phyloP scores from a whole-genome alignment of 345 rosid species.

The Turnera subulata region DNA sequence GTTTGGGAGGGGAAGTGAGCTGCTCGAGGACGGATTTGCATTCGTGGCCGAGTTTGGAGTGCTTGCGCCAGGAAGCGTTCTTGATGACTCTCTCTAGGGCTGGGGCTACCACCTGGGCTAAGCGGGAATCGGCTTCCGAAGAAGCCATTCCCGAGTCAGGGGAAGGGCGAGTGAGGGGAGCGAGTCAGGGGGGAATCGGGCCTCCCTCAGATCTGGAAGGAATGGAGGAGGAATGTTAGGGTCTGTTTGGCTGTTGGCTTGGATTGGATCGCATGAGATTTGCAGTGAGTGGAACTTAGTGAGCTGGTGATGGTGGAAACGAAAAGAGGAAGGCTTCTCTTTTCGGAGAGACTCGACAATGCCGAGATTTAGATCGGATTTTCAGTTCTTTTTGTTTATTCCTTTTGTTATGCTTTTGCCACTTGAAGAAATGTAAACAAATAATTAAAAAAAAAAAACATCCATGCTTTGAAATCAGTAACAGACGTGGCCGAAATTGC shows the following conservation, averaged over 20 bases:
- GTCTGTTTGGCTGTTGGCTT: background rate
- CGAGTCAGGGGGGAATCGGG: slow-evolving; percentile 11
- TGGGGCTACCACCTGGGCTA: slow-evolving; percentile 64
- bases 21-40: slow-evolving; percentile 83
- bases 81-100: slow-evolving; percentile 83
- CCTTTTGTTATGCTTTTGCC: no score
- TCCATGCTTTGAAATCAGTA: slow-evolving; percentile 21
- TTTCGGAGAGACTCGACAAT: background rate
- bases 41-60: slow-evolving; percentile 89
- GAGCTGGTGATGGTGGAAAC: background rate
- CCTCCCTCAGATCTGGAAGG: slow-evolving; percentile 35
- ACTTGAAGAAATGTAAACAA: no score
- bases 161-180: slow-evolving; percentile 20
- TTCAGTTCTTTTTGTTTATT: slow-evolving; percentile 6
- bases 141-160: slow-evolving; percentile 94
- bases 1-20: slow-evolving; percentile 48
- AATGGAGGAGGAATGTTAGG: slow-evolving; percentile 10
- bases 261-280: slow-evolving; percentile 10
- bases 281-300: background rate
- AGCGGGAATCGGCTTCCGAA: slow-evolving; percentile 98
- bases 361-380: slow-evolving; percentile 45
- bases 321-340: background rate
- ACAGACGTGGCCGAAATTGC: slow-evolving; percentile 21
- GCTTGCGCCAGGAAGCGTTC: slow-evolving; percentile 97
- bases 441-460: no score